phyloP scores from a whole-genome alignment of 1,139 yeast genomes.

The Blastobotrys aristatus region DNA sequence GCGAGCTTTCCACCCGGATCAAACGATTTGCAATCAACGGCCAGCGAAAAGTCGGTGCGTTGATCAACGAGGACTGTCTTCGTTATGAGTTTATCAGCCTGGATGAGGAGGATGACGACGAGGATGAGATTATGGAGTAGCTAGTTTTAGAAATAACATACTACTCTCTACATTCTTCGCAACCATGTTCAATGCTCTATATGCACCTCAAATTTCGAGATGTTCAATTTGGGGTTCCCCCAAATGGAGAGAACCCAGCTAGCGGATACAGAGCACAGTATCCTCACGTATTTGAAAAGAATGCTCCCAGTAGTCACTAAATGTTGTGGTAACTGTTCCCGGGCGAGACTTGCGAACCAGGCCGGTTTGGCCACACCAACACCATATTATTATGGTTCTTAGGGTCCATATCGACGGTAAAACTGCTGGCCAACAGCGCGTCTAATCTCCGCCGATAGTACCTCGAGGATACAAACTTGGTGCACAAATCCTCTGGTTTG shows the following conservation, averaged over 20 bases:
- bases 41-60: constrained; percentile 22
- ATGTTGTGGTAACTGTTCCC: neutral
- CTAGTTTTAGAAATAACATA: too few relatives aligned
- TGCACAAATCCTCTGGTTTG: neutral
- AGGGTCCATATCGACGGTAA: too few relatives aligned
- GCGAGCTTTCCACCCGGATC: neutral
- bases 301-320: too few relatives aligned
- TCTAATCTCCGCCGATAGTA: neutral
- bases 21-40: constrained; percentile 22
- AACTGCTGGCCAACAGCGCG: neutral
- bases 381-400: too few relatives aligned
- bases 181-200: too few relatives aligned
- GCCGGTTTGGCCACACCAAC: too few relatives aligned
- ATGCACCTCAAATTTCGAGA: too few relatives aligned
- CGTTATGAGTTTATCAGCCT: constrained; percentile 24
- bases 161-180: too few relatives aligned
- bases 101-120: constrained; percentile 19
- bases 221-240: too few relatives aligned
- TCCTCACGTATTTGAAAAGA: too few relatives aligned
- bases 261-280: too few relatives aligned
- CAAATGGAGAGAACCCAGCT: too few relatives aligned
- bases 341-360: neutral
- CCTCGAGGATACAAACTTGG: neutral
- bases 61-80: constrained; percentile 21
- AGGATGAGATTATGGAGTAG: constrained; percentile 10